A percentile compares a stretch with the other conserved stretches of the same genome.
phyloP scores from a whole-genome alignment of 768 basidiomycete species.

The Mycena galericulata region DNA sequence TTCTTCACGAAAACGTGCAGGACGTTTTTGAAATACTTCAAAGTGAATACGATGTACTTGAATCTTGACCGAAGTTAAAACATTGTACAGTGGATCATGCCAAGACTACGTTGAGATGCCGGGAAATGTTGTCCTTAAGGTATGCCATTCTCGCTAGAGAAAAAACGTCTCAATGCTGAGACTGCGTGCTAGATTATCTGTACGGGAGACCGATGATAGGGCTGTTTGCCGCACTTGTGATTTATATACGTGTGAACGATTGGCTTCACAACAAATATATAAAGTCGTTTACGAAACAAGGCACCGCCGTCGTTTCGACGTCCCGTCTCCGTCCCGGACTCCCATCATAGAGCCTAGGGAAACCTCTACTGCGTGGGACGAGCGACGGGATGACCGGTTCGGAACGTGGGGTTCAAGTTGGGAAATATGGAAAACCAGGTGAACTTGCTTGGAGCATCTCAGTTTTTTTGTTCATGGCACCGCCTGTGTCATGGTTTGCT shows the following conservation, averaged over 20 bases:
- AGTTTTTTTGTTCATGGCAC: constrained; percentile 9
- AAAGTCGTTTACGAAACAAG: background rate
- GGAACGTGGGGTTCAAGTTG: constrained; percentile 10
- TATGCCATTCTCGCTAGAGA: background rate
- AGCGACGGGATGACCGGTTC: background rate
- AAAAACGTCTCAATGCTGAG: background rate
- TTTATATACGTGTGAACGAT: background rate
- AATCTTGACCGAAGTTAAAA: background rate
- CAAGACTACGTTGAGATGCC: constrained; percentile 10
- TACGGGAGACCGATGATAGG: background rate
- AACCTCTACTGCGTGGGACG: background rate
- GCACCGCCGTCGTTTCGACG: background rate
- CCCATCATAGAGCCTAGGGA: background rate
- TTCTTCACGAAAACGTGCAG: background rate
- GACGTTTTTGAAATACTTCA: background rate
- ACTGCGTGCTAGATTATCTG: background rate
- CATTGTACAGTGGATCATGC: background rate
- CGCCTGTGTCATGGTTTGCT: constrained; percentile 12
- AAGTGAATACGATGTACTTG: background rate
- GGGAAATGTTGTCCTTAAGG: constrained; percentile 1
- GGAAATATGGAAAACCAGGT: constrained; percentile 14
- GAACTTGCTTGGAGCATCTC: constrained; percentile 13
- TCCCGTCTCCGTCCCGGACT: background rate
- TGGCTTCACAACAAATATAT: background rate
- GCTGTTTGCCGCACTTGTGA: background rate